Evolutionary conservation across 768 basidiomycete genomes (phyloP), one percentile per base, ranked within the genome.

Genomic region (Sporobolomyces roseus): DNA sequence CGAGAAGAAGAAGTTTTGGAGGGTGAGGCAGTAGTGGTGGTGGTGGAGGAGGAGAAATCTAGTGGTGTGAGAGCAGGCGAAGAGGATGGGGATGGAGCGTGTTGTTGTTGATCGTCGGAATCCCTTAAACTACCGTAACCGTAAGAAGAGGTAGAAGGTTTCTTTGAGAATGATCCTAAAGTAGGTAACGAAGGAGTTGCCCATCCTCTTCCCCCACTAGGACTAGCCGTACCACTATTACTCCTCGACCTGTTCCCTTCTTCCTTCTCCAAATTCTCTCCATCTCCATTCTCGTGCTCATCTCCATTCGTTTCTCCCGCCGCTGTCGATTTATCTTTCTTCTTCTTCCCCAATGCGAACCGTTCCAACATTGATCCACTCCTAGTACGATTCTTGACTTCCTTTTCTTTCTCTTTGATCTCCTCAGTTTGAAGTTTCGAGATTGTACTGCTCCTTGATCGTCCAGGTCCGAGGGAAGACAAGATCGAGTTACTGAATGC

Each of bases 301-400:
- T 10, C 36, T 9, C 41, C 36, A 36, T 29, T 23, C 23, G 55
- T 38, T 36, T 41, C 36, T 29, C 8, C 6, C 53, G 6, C 17
- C 48, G 16, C 30, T 41, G n/a, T n/a, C 9, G 58, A 38, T 12
- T 36, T 49, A 2, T 33, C 51, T 4, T 54, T 52, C 17, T 33
- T 41, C 54, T 63, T 62, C 56, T 59, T 61, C 25, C 17, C 17
- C 59, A 32, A 58, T 23, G 67, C 67, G 27, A 68, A 68, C 25
- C 67, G 53, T 36, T 68, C 67, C n/a, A 68, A 55, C 21, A 68
- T 32, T 33, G 49, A 52, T 1, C 67, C 61, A 35, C 61, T 63
- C 10, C 66, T 41, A 25, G 61, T 68, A 13, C 61, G 61, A 43
- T 43, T 19, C 8, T 23, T 27, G 10, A 12, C 17, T 9, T 61